These are phyloP conservation scores for Colletotrichum sojae DNA, from an alignment of 2,329 filamentous ascomycete genomes.

Conservation along the genomic window DNA sequence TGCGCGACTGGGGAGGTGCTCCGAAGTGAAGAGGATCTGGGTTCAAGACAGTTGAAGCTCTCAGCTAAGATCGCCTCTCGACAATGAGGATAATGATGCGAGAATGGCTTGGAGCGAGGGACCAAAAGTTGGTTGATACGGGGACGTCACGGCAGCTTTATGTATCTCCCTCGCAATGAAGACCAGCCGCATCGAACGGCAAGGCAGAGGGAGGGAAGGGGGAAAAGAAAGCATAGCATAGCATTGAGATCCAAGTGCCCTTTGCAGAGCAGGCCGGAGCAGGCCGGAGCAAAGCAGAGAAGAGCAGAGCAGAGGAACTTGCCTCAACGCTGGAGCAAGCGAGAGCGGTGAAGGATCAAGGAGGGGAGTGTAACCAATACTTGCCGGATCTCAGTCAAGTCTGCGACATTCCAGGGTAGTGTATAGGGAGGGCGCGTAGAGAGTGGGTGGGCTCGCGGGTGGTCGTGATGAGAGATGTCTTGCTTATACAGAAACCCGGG, in stretches of 20 bases:
- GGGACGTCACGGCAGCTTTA: conserved; percentile 25
- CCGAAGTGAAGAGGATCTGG: neutral
- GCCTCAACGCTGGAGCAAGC: conserved; percentile 36
- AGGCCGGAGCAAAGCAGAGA: no score
- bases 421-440: conserved; percentile 37
- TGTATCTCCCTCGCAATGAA: conserved; percentile 30
- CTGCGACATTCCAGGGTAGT: conserved; percentile 41
- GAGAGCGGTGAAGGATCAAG: conserved; percentile 41
- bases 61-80: neutral
- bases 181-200: conserved; percentile 14
- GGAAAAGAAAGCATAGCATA: conserved; percentile 37
- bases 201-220: conserved; percentile 5
- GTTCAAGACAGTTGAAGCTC: neutral
- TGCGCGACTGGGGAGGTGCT: neutral
- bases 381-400: conserved; percentile 43
- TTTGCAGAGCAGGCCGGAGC: conserved; percentile 5
- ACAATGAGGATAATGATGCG: conserved; percentile 1
- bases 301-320: conserved; percentile 8
- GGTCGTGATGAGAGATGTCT: conserved; percentile 40
- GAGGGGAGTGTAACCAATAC: conserved; percentile 43
- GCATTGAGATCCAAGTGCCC: conserved; percentile 2
- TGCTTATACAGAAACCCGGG: conserved; percentile 39
- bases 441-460: conserved; percentile 30
- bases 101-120: conserved; percentile 23
- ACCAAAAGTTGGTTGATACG: neutral